phyloP scores from a whole-genome alignment of 495 filamentous ascomycete species.

The Penicillium maclennaniae region DNA sequence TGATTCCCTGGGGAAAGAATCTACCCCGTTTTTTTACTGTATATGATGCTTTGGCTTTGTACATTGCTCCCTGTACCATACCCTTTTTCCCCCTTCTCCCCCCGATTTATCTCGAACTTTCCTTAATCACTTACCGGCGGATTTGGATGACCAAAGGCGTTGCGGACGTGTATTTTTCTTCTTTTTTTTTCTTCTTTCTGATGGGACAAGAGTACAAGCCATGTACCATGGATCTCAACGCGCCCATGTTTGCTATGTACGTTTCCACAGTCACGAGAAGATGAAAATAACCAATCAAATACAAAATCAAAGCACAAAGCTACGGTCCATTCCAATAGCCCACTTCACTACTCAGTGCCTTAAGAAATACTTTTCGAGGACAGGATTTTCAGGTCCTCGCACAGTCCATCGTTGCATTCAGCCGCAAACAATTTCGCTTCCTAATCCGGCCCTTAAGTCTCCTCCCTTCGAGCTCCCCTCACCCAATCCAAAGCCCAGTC shows the following conservation, averaged over 20 bases:
- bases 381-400: neutral
- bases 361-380: no score
- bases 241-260: conserved; percentile 5
- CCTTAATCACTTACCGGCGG: neutral
- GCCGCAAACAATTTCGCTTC: neutral
- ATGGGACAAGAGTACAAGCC: neutral
- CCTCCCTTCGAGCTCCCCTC: neutral
- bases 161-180: no score
- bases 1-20: conserved; percentile 10
- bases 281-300: conserved; percentile 2
- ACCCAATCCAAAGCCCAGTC: neutral
- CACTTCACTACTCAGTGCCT: no score
- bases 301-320: no score
- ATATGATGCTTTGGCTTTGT: conserved; percentile 23
- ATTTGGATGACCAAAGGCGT: neutral
- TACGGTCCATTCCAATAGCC: no score
- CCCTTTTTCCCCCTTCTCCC: neutral
- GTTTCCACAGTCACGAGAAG: conserved; percentile 6
- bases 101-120: neutral
- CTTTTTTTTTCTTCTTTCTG: neutral
- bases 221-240: conserved; percentile 2
- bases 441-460: neutral
- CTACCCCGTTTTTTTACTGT: conserved; percentile 7
- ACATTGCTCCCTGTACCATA: conserved; percentile 27
- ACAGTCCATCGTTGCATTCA: neutral